Evolutionary conservation across 768 basidiomycete genomes (phyloP).

Genomic region (Dendrothele bispora): DNA sequence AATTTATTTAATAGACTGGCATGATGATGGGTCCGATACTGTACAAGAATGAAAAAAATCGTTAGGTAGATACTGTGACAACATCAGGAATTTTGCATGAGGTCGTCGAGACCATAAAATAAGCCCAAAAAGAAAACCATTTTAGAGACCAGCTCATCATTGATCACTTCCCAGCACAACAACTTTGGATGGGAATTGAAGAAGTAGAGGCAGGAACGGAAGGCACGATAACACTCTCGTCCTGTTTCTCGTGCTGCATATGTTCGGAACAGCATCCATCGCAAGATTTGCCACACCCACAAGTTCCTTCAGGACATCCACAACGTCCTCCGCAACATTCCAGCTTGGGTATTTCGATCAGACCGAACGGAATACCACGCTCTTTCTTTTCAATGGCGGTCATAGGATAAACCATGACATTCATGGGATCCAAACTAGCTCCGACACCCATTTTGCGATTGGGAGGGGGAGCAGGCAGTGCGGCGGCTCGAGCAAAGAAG

Average conservation of each 20-base stretch:
- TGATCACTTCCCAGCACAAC: too few relatives aligned
- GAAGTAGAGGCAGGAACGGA: too few relatives aligned
- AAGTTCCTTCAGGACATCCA: constrained; percentile 52
- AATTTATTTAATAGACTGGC: too few relatives aligned
- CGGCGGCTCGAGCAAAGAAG: constrained; percentile 69
- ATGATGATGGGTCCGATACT: too few relatives aligned
- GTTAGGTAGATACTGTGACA: too few relatives aligned
- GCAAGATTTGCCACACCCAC: constrained; percentile 59
- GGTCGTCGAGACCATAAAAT: too few relatives aligned
- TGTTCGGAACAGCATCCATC: constrained; percentile 50
- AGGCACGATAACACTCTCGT: too few relatives aligned
- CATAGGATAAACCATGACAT: constrained; percentile 47
- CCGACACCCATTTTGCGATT: constrained; percentile 38
- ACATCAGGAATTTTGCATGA: too few relatives aligned
- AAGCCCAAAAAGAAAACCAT: too few relatives aligned
- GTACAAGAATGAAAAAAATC: too few relatives aligned
- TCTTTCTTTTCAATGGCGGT: constrained; percentile 35
- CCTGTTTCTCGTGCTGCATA: constrained; percentile 7
- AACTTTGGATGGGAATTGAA: too few relatives aligned
- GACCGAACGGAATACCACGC: constrained; percentile 42
- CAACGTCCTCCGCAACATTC: constrained; percentile 67
- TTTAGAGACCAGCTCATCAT: too few relatives aligned
- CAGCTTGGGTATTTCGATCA: constrained; percentile 61
- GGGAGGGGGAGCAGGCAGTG: constrained; percentile 59
- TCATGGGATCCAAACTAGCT: constrained; percentile 47